Percentiles rank a stretch among this genome's conserved stretches.
These are phyloP conservation scores for Nepenthes mirabilis DNA, from an alignment of 148 eudicot species.

Conservation along the genomic window DNA sequence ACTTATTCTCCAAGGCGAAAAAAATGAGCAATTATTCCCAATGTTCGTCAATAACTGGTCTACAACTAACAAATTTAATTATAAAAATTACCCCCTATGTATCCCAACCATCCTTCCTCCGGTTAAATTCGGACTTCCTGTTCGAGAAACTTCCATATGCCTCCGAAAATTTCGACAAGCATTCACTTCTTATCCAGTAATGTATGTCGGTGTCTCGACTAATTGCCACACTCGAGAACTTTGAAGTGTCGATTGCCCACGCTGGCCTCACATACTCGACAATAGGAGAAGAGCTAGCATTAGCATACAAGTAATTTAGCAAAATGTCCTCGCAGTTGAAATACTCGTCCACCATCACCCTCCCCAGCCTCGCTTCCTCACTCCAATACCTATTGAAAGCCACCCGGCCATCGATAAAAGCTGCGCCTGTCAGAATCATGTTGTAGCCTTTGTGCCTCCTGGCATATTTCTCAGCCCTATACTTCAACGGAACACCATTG, in stretches of 20 bases:
- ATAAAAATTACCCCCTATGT: slow-evolving; percentile 24
- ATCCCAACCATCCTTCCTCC: slow-evolving; percentile 91
- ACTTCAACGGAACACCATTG: slow-evolving; percentile 38
- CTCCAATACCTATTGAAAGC: slow-evolving; percentile 87
- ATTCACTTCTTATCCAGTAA: slow-evolving; percentile 60
- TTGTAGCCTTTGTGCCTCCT: slow-evolving; percentile 62
- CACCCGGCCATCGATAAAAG: slow-evolving; percentile 47
- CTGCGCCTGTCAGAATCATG: slow-evolving; percentile 92
- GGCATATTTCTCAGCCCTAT: slow-evolving; percentile 77
- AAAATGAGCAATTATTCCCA: too few relatives aligned
- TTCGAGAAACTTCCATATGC: slow-evolving; percentile 57
- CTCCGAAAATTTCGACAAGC: slow-evolving; percentile 42
- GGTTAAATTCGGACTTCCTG: slow-evolving; percentile 47
- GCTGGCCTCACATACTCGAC: slow-evolving; percentile 85
- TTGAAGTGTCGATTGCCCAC: slow-evolving; percentile 83
- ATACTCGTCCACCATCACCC: slow-evolving; percentile 48
- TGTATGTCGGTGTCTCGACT: slow-evolving; percentile 68
- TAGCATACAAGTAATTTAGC: slow-evolving; percentile 86
- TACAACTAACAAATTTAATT: too few relatives aligned
- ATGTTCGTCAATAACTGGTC: too few relatives aligned
- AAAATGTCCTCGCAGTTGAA: slow-evolving; percentile 93
- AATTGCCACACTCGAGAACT: slow-evolving; percentile 66
- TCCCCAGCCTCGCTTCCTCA: slow-evolving; percentile 47
- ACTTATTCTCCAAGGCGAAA: too few relatives aligned
- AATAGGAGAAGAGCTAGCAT: slow-evolving; percentile 38